phyloP scores from a whole-genome alignment of 2,329 filamentous ascomycete species.

The Colletotrichum brevisporum region DNA sequence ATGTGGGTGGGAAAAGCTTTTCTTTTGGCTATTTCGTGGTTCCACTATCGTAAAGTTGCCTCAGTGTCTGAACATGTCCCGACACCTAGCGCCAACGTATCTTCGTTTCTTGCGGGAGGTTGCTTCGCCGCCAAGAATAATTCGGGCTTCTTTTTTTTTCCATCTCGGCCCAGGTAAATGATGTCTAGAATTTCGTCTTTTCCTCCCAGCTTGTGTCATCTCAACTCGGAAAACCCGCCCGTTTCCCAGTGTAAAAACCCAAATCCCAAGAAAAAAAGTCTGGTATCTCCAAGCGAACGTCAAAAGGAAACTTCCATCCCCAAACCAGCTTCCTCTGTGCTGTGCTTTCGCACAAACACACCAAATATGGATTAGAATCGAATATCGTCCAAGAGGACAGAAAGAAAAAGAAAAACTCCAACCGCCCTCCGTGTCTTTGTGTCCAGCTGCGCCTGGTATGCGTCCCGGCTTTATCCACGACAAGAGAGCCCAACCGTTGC shows the following conservation, averaged over 20 bases:
- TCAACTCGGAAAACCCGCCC: neutral
- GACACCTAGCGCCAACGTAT: neutral
- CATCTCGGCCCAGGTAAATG: conserved; percentile 28
- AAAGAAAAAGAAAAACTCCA: conserved; percentile 38
- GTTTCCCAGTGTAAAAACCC: neutral
- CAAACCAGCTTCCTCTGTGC: neutral
- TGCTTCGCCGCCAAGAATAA: neutral
- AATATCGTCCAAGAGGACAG: neutral
- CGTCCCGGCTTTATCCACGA: conserved; percentile 8
- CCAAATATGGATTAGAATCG: conserved; percentile 35
- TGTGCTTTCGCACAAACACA: conserved; percentile 15
- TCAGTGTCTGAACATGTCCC: neutral
- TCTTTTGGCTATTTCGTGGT: neutral
- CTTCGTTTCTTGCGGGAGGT: neutral
- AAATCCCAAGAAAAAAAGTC: conserved; percentile 9
- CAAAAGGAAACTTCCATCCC: conserved; percentile 12
- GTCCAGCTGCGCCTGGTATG: conserved; percentile 34
- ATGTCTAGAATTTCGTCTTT: conserved; percentile 37
- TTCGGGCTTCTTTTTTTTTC: conserved; percentile 12
- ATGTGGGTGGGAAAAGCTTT: neutral
- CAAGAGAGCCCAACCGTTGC: conserved; percentile 8
- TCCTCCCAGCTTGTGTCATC: conserved; percentile 1
- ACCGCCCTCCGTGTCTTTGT: conserved; percentile 17
- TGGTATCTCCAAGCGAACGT: conserved; percentile 36
- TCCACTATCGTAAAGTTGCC: neutral